These are phyloP conservation scores for Butyriboletus appendiculatus DNA, from an alignment of 1,284 basidiomycete species.

Conservation along the genomic window DNA sequence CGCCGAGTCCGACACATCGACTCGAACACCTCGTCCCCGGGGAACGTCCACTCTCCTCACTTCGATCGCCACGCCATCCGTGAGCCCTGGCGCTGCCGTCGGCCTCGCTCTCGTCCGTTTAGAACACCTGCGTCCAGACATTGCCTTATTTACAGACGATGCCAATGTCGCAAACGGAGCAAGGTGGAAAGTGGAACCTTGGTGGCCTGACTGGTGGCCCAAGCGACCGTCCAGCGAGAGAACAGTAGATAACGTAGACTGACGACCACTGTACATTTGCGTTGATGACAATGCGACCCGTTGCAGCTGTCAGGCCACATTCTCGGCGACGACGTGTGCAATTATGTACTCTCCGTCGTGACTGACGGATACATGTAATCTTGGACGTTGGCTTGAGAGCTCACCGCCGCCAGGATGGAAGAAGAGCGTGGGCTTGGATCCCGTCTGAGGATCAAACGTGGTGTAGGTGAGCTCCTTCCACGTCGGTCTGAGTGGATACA, in stretches of 20 bases:
- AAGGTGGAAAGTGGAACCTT: slow-evolving; percentile 50
- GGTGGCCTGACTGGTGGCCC: slow-evolving; percentile 77
- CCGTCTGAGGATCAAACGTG: slow-evolving; percentile 32
- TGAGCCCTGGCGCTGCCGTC: slow-evolving; percentile 39
- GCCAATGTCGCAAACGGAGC: slow-evolving; percentile 28
- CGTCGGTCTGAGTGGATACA: slow-evolving; percentile 67
- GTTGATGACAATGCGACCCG: not conserved
- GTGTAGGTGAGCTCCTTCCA: slow-evolving; percentile 78
- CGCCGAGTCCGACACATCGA: slow-evolving; percentile 1
- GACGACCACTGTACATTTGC: slow-evolving; percentile 8
- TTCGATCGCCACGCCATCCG: slow-evolving; percentile 38
- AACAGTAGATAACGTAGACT: slow-evolving; percentile 22
- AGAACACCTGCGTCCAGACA: slow-evolving; percentile 51
- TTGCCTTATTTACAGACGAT: slow-evolving; percentile 17
- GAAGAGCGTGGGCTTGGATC: slow-evolving; percentile 52
- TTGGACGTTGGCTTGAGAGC: slow-evolving; percentile 17
- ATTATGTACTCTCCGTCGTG: slow-evolving; percentile 87
- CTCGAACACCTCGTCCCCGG: slow-evolving; percentile 46
- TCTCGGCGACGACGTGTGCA: slow-evolving; percentile 71
- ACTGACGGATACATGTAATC: slow-evolving; percentile 69
- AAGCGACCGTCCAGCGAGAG: slow-evolving; percentile 18
- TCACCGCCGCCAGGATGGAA: slow-evolving; percentile 38
- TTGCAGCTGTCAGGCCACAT: slow-evolving; percentile 1
- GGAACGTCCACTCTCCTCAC: slow-evolving; percentile 69
- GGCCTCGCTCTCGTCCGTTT: slow-evolving; percentile 72